Conservation (phyloP, 2,329 filamentous ascomycete species). For the Nothomitra cinnamomea region DNA sequence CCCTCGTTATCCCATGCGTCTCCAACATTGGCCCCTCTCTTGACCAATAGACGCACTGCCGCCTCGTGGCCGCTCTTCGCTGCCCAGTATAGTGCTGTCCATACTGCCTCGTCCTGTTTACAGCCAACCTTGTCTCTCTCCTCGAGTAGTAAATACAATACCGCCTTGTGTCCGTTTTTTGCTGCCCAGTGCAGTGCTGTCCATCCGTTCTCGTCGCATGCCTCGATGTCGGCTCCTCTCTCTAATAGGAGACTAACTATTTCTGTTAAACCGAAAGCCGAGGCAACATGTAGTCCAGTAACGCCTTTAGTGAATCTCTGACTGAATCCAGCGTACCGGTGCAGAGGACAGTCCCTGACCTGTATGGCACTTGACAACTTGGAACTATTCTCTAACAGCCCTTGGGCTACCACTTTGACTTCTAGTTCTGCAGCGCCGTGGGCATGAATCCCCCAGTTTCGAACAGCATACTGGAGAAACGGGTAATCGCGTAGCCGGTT, state of each 20-base stretch:
- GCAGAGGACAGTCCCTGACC: background rate
- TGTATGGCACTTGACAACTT: background rate
- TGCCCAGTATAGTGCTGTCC: background rate
- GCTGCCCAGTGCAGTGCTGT: background rate
- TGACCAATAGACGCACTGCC: background rate
- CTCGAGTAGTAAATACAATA: background rate
- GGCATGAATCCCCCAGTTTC: background rate
- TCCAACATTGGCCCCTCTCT: too few species aligned
- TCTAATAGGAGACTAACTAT: background rate
- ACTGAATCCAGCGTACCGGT: background rate
- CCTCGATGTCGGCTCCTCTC: background rate
- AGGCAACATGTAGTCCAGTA: background rate
- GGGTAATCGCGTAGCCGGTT: background rate
- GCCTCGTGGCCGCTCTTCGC: background rate
- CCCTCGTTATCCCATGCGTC: too few species aligned
- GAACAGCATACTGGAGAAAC: background rate
- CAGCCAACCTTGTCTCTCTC: background rate
- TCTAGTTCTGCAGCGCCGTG: background rate
- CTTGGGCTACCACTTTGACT: background rate
- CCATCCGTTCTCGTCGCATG: background rate
- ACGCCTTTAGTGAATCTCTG: background rate
- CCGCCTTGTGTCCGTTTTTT: background rate
- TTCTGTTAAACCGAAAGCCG: background rate
- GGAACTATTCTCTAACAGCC: background rate
- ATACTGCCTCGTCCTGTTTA: background rate